Conservation (phyloP, 768 basidiomycete species). For the Tulasnella sp. region DNA sequence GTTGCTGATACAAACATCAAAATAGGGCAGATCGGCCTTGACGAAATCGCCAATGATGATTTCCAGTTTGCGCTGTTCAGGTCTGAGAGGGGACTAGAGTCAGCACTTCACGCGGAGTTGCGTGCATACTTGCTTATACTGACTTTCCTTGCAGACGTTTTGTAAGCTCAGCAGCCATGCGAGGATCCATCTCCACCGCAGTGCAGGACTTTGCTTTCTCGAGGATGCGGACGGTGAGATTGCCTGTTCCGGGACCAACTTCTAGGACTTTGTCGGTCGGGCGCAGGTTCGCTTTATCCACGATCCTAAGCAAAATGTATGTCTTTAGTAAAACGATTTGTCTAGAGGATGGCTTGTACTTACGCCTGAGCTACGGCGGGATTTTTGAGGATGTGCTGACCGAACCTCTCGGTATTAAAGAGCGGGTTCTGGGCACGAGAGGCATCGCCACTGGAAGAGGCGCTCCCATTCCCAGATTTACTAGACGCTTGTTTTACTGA, state of each 20-base stretch:
- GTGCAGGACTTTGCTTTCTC: constrained; percentile 88
- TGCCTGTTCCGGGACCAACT: constrained; percentile 96
- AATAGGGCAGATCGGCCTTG: constrained; percentile 95
- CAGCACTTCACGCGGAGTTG: background rate
- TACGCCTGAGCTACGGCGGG: constrained; percentile 83
- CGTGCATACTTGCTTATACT: constrained; percentile 29
- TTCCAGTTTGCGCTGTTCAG: constrained; percentile 89
- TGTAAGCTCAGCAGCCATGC: constrained; percentile 95
- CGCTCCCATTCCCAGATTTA: constrained; percentile 32
- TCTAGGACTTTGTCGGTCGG: constrained; percentile 94
- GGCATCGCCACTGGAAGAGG: constrained; percentile 3
- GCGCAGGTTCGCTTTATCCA: constrained; percentile 73
- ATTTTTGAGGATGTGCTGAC: constrained; percentile 96
- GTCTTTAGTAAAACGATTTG: background rate
- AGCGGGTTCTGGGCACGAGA: constrained; percentile 53
- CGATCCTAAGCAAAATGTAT: constrained; percentile 35
- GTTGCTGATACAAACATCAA: constrained; percentile 98
- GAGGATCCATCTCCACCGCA: constrained; percentile 94
- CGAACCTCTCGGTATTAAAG: constrained; percentile 90
- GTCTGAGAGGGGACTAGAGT: constrained; percentile 37
- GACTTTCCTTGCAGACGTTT: constrained; percentile 98
- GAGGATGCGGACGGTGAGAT: constrained; percentile 84
- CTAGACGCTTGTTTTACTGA: constrained; percentile 37
- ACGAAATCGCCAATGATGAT: constrained; percentile 96
- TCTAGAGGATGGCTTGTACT: constrained; percentile 25